Conservation (phyloP, 805 yeast genomes). For the Saccharomycopsis sp. region DNA sequence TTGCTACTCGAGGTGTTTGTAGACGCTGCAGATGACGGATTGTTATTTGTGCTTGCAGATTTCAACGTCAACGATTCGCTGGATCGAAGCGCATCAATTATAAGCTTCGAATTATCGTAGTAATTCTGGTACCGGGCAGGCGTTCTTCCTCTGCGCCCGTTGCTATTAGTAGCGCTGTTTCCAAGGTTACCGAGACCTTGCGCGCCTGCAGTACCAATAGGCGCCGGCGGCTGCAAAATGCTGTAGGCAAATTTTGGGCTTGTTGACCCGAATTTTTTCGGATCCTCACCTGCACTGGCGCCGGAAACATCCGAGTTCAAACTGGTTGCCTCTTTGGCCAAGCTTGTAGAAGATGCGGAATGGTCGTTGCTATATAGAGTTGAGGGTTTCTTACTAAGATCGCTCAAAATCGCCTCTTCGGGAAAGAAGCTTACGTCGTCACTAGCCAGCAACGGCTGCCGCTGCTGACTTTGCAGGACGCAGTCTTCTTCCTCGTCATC, state of each 20-base stretch:
- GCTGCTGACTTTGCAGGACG: neutral
- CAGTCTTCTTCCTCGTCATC: conserved; percentile 20
- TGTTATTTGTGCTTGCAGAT: conserved; percentile 1
- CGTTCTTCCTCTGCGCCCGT: conserved; percentile 29
- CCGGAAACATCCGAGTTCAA: conserved; percentile 10
- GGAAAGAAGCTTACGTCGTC: conserved; percentile 5
- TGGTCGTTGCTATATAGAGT: conserved; percentile 10
- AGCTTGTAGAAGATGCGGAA: conserved; percentile 13
- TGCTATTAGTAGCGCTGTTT: conserved; percentile 16
- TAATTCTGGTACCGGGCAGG: conserved; percentile 44
- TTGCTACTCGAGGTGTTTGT: neutral
- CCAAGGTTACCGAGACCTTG: conserved; percentile 18
- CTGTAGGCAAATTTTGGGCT: conserved; percentile 13
- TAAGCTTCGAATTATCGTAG: conserved; percentile 38
- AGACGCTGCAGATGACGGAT: conserved; percentile 2
- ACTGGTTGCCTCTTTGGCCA: conserved; percentile 14
- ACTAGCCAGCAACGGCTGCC: neutral
- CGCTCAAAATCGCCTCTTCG: conserved; percentile 12
- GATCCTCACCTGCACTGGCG: conserved; percentile 11
- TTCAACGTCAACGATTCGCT: conserved; percentile 29
- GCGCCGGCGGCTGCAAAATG: conserved; percentile 19
- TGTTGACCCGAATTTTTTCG: conserved; percentile 3
- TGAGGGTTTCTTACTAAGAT: conserved; percentile 21
- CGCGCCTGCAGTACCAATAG: conserved; percentile 23
- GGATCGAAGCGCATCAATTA: conserved; percentile 40